A percentile compares a stretch with the other conserved stretches of the same genome.
Conservation (phyloP, 2,329 filamentous ascomycete genomes). For the Coniella vitis region DNA sequence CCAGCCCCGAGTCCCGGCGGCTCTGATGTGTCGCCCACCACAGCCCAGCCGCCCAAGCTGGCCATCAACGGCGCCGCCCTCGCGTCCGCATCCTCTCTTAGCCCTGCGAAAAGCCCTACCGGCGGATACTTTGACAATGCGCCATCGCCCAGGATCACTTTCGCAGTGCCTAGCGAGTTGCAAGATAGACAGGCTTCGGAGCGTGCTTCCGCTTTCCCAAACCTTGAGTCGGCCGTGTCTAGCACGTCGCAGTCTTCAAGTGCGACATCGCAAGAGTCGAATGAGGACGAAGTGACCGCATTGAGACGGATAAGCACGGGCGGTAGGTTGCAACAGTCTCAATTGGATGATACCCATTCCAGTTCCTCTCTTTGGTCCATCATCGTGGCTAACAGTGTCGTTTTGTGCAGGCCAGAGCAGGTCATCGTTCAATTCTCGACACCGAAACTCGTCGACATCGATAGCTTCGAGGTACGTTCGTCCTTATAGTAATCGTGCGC, state of each 20-base stretch:
- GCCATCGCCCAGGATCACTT: conserved; percentile 11
- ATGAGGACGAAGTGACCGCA: conserved; percentile 8
- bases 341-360: not conserved
- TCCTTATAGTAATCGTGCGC: too few species aligned
- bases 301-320: conserved; percentile 11
- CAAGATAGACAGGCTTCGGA: not conserved
- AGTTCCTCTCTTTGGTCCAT: not conserved
- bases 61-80: conserved; percentile 19
- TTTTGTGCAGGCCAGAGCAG: conserved; percentile 6
- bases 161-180: conserved; percentile 11
- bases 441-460: conserved; percentile 9
- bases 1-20: conserved; percentile 30
- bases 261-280: conserved; percentile 9
- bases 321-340: conserved; percentile 10
- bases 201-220: not conserved
- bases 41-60: conserved; percentile 21
- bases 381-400: conserved; percentile 7
- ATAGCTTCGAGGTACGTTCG: conserved; percentile 9
- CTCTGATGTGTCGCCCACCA: conserved; percentile 38
- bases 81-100: not conserved
- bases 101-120: not conserved
- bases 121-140: conserved; percentile 10
- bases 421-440: conserved; percentile 3
- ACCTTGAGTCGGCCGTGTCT: conserved; percentile 7
- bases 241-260: conserved; percentile 10